phyloP scores from a whole-genome alignment of 768 basidiomycete species.

The Auricularia sp. region DNA sequence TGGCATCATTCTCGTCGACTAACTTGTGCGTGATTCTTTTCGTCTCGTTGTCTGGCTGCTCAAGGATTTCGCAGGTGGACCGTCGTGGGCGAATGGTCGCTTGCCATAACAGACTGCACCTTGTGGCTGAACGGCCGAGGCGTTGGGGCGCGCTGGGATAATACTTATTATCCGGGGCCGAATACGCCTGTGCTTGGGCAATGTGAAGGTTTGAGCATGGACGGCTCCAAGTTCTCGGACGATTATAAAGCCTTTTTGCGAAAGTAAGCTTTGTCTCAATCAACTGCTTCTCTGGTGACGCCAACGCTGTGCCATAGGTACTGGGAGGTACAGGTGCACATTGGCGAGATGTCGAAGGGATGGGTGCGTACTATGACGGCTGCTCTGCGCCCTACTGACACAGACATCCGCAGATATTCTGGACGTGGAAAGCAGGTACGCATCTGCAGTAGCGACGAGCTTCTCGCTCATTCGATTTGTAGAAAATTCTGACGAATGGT shows the following conservation, averaged over 20 bases:
- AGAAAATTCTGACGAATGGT: conserved; percentile 67
- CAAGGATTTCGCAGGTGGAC: conserved; percentile 35
- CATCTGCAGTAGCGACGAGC: neutral
- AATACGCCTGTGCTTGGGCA: conserved; percentile 38
- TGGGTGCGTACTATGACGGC: conserved; percentile 48
- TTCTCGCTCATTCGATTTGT: conserved; percentile 10
- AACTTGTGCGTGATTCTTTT: conserved; percentile 28
- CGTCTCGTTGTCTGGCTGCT: neutral
- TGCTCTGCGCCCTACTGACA: neutral
- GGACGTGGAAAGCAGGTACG: conserved; percentile 59
- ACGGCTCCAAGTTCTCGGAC: conserved; percentile 43
- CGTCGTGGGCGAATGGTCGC: conserved; percentile 73
- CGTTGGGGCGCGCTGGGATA: conserved; percentile 61
- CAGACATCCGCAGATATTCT: neutral
- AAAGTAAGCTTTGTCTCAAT: conserved; percentile 31
- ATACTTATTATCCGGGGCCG: conserved; percentile 34
- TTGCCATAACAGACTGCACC: conserved; percentile 64
- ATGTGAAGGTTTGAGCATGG: conserved; percentile 55
- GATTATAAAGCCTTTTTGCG: conserved; percentile 55
- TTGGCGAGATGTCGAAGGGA: conserved; percentile 61
- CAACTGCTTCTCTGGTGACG: neutral
- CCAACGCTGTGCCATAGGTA: conserved; percentile 33
- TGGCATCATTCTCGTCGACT: conserved; percentile 35
- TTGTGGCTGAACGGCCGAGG: conserved; percentile 72
- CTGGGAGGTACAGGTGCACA: conserved; percentile 70